phyloP scores from a whole-genome alignment of 768 basidiomycete species.

The Gloeophyllum trabeum region DNA sequence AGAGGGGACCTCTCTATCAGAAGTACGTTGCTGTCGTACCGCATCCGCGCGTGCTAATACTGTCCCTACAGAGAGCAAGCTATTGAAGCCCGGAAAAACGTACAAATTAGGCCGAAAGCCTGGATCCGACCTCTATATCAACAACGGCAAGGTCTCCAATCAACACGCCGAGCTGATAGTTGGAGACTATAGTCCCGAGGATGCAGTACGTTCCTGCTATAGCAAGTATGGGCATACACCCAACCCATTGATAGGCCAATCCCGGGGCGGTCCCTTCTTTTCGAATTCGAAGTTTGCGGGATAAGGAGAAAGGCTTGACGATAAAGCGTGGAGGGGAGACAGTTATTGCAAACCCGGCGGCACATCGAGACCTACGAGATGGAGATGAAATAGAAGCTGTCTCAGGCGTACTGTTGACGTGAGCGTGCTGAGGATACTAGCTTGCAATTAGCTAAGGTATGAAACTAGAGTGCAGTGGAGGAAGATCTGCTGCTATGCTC shows the following conservation, averaged over 20 bases:
- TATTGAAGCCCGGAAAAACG: conserved; percentile 47
- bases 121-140: conserved; percentile 31
- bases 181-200: conserved; percentile 34
- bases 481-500: conserved; percentile 36
- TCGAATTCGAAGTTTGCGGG: conserved; percentile 33
- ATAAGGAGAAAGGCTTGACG: conserved; percentile 28
- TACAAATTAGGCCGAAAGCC: conserved; percentile 52
- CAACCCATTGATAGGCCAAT: conserved; percentile 28
- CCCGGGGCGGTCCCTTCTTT: conserved; percentile 37
- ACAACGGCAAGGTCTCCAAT: conserved; percentile 54
- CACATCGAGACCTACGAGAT: conserved; percentile 32
- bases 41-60: conserved; percentile 1
- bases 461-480: conserved; percentile 41
- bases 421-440: conserved; percentile 12
- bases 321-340: conserved; percentile 27
- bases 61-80: conserved; percentile 32
- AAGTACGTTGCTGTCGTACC: conserved; percentile 21
- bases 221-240: background rate
- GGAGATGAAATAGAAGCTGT: conserved; percentile 43
- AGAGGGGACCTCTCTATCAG: conserved; percentile 22
- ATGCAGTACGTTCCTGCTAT: conserved; percentile 35
- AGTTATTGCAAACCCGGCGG: conserved; percentile 23
- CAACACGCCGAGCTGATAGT: conserved; percentile 50
- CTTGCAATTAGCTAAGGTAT: conserved; percentile 3
- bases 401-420: conserved; percentile 33